Conservation (phyloP, 306 rosid genomes). For the apple (Malus domestica) region DNA sequence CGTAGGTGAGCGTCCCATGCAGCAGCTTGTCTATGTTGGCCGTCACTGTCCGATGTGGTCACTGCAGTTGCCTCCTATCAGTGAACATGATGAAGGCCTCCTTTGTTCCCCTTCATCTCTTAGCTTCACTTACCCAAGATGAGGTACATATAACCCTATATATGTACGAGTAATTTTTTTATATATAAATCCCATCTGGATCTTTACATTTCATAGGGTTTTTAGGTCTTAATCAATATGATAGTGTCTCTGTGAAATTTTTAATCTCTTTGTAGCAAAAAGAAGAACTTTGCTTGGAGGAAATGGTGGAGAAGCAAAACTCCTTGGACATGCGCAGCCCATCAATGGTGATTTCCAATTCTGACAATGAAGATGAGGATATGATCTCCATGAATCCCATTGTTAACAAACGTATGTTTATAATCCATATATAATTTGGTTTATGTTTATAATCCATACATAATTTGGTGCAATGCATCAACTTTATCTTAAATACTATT, state of each 20-base stretch:
- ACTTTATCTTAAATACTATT: neutral
- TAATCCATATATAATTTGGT: neutral
- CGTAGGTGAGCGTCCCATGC: conserved; percentile 92
- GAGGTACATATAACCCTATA: conserved; percentile 21
- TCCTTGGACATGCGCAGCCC: conserved; percentile 30
- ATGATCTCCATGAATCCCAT: conserved; percentile 37
- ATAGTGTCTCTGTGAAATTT: neutral
- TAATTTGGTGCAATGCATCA: neutral
- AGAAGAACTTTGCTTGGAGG: conserved; percentile 34
- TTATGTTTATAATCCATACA: conserved; percentile 1
- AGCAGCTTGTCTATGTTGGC: conserved; percentile 68
- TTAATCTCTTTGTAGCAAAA: conserved; percentile 27
- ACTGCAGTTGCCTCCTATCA: conserved; percentile 76
- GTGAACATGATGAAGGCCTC: conserved; percentile 86
- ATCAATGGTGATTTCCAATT: conserved; percentile 34
- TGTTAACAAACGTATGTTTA: conserved; percentile 59
- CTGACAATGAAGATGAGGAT: conserved; percentile 66
- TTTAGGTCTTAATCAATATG: neutral
- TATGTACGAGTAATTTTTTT: neutral
- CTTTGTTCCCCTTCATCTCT: conserved; percentile 72
- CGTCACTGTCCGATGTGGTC: conserved; percentile 91
- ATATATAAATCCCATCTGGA: neutral
- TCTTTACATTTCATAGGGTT: neutral
- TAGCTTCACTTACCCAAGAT: conserved; percentile 54
- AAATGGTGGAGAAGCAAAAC: conserved; percentile 25